Evolutionary conservation across 179 eudicot species (phyloP).

Genomic region (Patellifolia procumbens): DNA sequence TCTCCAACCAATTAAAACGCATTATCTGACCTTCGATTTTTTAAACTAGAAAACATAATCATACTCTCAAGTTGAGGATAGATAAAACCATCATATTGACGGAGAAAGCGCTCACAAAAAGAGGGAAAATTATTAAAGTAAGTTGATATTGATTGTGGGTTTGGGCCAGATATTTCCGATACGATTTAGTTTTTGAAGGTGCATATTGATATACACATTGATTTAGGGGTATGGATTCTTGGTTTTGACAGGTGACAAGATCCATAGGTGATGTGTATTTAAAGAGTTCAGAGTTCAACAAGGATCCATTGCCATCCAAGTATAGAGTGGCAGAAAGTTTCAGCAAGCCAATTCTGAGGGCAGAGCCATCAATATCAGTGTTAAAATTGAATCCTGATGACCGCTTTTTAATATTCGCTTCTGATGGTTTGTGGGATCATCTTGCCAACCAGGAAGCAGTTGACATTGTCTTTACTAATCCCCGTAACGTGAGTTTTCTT

Average conservation of each 20-base stretch:
- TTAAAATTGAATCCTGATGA: conserved; percentile 44
- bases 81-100: no score
- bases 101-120: no score
- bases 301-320: conserved; percentile 50
- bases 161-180: no score
- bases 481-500: conserved; percentile 50
- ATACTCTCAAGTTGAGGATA: no score
- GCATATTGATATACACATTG: no score
- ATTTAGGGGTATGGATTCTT: no score
- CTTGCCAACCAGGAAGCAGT: conserved; percentile 64
- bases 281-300: conserved; percentile 64
- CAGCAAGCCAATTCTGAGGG: conserved; percentile 40
- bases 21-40: no score
- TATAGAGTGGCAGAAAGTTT: conserved; percentile 51
- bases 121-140: no score
- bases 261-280: conserved; percentile 72
- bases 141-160: no score
- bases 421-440: conserved; percentile 81
- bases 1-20: no score
- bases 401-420: conserved; percentile 63
- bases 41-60: no score
- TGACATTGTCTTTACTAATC: conserved; percentile 50
- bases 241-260: conserved; percentile 55
- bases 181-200: no score
- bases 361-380: conserved; percentile 51